A percentile compares a stretch with the other conserved stretches of the same genome.
Conservation (phyloP, 2,329 filamentous ascomycete genomes). For the Nemania sp. region DNA sequence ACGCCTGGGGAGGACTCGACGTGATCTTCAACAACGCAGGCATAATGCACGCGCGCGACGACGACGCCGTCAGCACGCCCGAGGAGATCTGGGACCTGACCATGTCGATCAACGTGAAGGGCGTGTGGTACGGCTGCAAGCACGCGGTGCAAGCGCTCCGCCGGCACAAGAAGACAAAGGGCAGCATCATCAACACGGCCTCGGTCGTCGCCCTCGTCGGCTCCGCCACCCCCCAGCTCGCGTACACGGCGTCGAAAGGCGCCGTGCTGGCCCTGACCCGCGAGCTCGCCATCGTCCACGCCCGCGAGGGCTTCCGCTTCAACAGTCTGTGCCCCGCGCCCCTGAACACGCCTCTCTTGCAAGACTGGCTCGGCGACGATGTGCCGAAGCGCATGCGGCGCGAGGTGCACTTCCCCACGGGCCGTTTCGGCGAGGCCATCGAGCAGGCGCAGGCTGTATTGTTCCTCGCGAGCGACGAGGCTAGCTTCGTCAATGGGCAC, state of each 20-base stretch:
- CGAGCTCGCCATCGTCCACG: constrained; percentile 92
- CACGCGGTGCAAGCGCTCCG: constrained; percentile 87
- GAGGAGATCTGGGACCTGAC: constrained; percentile 96
- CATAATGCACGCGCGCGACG: constrained; percentile 91
- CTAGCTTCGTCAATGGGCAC: constrained; percentile 88
- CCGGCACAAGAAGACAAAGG: constrained; percentile 80
- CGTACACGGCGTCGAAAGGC: constrained; percentile 94
- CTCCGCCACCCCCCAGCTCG: constrained; percentile 87
- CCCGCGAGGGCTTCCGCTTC: constrained; percentile 88
- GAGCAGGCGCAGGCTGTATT: constrained; percentile 92
- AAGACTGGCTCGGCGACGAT: constrained; percentile 94
- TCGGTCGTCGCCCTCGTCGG: constrained; percentile 90
- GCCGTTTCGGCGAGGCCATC: constrained; percentile 91
- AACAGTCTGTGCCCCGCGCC: constrained; percentile 92
- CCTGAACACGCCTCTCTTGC: constrained; percentile 89
- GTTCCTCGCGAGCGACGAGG: constrained; percentile 88
- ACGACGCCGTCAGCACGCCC: constrained; percentile 83
- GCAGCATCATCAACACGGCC: constrained; percentile 91
- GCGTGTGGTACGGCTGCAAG: constrained; percentile 97
- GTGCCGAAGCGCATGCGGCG: constrained; percentile 81
- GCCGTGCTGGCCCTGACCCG: constrained; percentile 90
- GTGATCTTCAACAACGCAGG: constrained; percentile 98
- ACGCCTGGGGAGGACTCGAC: constrained; percentile 88
- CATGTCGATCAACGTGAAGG: constrained; percentile 95
- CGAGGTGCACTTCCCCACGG: constrained; percentile 89